Evolutionary conservation across 176 grass and related monocot genomes (phyloP).

Genomic region (Guadua angustifolia): DNA sequence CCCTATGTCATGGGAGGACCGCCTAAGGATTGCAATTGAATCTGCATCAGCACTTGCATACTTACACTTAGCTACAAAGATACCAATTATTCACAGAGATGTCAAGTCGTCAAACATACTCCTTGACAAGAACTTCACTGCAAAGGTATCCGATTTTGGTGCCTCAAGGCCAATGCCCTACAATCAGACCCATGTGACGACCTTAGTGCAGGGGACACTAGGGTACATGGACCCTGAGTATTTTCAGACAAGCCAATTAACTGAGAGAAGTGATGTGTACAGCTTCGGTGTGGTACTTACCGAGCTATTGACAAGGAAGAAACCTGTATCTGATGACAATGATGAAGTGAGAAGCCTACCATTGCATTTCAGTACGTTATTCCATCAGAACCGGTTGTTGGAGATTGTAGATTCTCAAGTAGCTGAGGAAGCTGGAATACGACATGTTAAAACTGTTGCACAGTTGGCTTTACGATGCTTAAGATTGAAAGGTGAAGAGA

Average conservation of each 20-base stretch:
- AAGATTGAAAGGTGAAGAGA: constrained; percentile 33
- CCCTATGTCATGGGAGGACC: constrained; percentile 48
- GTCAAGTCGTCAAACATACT: constrained; percentile 69
- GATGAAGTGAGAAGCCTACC: constrained; percentile 49
- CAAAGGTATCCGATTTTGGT: constrained; percentile 70
- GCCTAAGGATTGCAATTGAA: constrained; percentile 60
- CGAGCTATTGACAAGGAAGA: constrained; percentile 54
- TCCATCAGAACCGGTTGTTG: constrained; percentile 42
- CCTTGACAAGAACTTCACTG: constrained; percentile 47
- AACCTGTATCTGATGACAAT: constrained; percentile 41
- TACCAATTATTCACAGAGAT: constrained; percentile 4
- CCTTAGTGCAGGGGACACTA: constrained; percentile 63
- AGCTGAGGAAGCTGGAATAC: constrained; percentile 48
- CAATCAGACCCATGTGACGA: constrained; percentile 64
- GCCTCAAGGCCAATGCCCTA: constrained; percentile 58
- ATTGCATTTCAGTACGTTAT: constrained; percentile 39
- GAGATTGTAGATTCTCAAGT: constrained; percentile 50
- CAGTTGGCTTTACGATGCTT: constrained; percentile 56
- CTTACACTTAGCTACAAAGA: constrained; percentile 51
- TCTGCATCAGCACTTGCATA: constrained; percentile 57
- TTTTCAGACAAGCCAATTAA: constrained; percentile 55
- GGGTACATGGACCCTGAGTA: constrained; percentile 75
- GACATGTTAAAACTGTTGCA: constrained; percentile 52
- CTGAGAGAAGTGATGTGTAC: constrained; percentile 69
- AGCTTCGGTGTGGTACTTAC: constrained; percentile 70